Evolutionary conservation across 2,329 filamentous ascomycete species (phyloP).

Genomic region (Septoria petroselini): DNA sequence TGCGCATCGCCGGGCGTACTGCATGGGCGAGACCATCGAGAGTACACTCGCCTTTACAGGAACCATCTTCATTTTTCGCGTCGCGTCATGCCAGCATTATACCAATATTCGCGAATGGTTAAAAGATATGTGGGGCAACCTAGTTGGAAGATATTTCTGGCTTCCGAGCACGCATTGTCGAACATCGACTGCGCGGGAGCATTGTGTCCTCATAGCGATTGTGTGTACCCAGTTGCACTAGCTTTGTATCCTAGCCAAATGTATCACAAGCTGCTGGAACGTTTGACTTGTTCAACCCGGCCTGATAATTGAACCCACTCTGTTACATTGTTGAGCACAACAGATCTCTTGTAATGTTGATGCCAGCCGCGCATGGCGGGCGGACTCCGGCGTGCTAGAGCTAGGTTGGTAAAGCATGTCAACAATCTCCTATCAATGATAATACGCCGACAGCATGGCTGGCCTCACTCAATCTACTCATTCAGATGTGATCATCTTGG

Average conservation of each 20-base stretch:
- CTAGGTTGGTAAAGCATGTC: too few species aligned
- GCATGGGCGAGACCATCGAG: neutral
- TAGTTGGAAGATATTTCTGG: conserved; percentile 5
- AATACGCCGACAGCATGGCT: too few species aligned
- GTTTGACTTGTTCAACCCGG: too few species aligned
- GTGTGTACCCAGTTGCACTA: neutral
- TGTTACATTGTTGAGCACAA: too few species aligned
- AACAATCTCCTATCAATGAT: too few species aligned
- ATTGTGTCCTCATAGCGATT: neutral
- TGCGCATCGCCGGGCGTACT: neutral
- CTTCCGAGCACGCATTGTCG: conserved; percentile 5
- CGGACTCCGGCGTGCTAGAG: too few species aligned
- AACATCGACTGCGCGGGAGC: conserved; percentile 3
- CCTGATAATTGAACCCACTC: too few species aligned
- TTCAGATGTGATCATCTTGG: too few species aligned
- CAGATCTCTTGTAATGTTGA: too few species aligned
- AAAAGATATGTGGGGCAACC: conserved; percentile 1
- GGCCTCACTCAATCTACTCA: too few species aligned
- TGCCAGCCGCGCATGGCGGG: too few species aligned
- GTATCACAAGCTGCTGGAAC: neutral
- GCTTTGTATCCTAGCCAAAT: conserved; percentile 12
- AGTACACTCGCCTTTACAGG: neutral
- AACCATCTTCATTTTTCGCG: conserved; percentile 3
- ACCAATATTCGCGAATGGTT: conserved; percentile 24
- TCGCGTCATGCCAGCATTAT: conserved; percentile 22